Percentiles rank a stretch among this genome's conserved stretches.
Conservation (phyloP, 2,329 filamentous ascomycete species). For the Apiospora hydei region DNA sequence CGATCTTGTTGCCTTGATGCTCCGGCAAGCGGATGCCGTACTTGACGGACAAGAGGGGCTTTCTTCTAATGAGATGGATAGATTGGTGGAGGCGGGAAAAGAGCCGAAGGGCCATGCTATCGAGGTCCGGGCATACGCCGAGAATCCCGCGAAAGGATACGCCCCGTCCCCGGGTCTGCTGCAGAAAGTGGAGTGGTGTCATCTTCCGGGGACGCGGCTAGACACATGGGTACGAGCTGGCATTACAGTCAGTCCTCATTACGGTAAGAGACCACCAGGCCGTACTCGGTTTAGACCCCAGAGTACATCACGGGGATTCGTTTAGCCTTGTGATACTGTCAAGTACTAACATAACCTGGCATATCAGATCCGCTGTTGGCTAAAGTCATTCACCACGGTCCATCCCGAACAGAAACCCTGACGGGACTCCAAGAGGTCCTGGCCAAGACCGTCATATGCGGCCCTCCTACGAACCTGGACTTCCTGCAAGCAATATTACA, state of each 20-base stretch:
- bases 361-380: neutral
- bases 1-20: slow-evolving; percentile 69
- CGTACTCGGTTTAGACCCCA: no score
- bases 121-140: slow-evolving; percentile 51
- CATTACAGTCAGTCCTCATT: slow-evolving; percentile 62
- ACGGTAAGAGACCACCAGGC: no score
- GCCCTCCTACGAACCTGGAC: neutral
- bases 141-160: slow-evolving; percentile 65
- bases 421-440: neutral
- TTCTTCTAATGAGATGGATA: slow-evolving; percentile 27
- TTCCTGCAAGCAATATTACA: slow-evolving; percentile 21
- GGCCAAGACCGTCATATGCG: neutral
- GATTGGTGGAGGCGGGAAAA: slow-evolving; percentile 24
- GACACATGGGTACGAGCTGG: slow-evolving; percentile 71
- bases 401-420: neutral
- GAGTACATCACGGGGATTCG: no score
- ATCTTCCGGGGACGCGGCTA: slow-evolving; percentile 56
- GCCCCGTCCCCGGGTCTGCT: slow-evolving; percentile 65
- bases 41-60: slow-evolving; percentile 32
- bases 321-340: no score
- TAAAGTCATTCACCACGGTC: neutral
- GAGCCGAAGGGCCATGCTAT: slow-evolving; percentile 44
- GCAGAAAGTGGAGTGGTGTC: slow-evolving; percentile 63
- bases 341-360: neutral
- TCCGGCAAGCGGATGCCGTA: slow-evolving; percentile 45